phyloP scores from a whole-genome alignment of 1,284 basidiomycete genomes.

The Cerrena zonata region DNA sequence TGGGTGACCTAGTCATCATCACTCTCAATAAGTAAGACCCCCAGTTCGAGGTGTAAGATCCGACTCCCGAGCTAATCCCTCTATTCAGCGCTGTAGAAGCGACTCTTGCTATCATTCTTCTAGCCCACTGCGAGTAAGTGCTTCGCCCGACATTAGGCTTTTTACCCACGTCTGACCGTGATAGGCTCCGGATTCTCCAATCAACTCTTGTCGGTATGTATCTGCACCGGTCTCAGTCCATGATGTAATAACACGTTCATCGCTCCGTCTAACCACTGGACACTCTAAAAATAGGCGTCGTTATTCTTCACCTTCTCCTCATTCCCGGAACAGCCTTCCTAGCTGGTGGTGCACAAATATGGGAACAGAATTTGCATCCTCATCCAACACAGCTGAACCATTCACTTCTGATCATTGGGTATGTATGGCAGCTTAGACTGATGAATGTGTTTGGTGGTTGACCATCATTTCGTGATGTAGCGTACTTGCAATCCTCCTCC shows the following conservation, averaged over 20 bases:
- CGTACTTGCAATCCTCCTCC: constrained; percentile 55
- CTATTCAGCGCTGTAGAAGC: constrained; percentile 44
- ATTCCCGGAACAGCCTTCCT: constrained; percentile 58
- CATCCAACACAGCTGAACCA: constrained; percentile 58
- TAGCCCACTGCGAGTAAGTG: constrained; percentile 61
- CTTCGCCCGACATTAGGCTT: not conserved
- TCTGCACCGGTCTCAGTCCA: not conserved
- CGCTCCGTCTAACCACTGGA: not conserved
- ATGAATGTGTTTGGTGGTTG: not conserved
- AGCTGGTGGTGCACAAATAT: constrained; percentile 51
- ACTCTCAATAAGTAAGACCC: constrained; percentile 59
- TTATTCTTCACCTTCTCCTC: constrained; percentile 56
- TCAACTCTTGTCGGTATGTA: constrained; percentile 50
- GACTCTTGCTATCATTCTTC: constrained; percentile 59
- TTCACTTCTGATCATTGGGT: constrained; percentile 63
- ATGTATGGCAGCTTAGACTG: constrained; percentile 9
- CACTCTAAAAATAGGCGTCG: constrained; percentile 39
- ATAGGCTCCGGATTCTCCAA: constrained; percentile 49
- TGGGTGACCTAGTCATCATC: constrained; percentile 54
- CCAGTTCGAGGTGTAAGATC: too few relatives aligned
- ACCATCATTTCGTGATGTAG: constrained; percentile 33
- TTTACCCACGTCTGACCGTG: constrained; percentile 4
- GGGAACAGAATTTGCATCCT: constrained; percentile 44
- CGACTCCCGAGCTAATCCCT: too few relatives aligned
- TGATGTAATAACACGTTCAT: not conserved